phyloP scores from a whole-genome alignment of 257 asterid species.

The Ilex asprella region DNA sequence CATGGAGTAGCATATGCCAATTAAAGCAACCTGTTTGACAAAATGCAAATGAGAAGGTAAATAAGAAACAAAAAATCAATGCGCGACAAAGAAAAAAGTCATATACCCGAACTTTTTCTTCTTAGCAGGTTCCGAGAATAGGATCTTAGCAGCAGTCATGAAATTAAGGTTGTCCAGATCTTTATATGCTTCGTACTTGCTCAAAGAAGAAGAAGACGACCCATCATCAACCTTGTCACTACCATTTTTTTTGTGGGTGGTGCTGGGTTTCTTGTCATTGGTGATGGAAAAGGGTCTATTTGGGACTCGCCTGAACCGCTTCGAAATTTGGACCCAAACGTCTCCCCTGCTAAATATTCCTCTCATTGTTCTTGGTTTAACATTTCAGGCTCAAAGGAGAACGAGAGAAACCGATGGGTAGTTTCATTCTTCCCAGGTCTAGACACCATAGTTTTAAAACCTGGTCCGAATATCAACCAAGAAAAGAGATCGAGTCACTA shows the following conservation, averaged over 20 bases:
- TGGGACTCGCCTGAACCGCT: conserved; percentile 12
- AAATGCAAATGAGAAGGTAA: conserved; percentile 16
- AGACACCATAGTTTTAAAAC: no score
- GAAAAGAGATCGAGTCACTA: no score
- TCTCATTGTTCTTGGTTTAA: conserved; percentile 30
- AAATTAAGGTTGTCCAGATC: conserved; percentile 62
- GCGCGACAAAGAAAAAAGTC: background rate
- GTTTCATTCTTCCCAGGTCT: no score
- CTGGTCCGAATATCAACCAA: no score
- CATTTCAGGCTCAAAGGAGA: conserved; percentile 11
- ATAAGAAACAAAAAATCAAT: conserved; percentile 13
- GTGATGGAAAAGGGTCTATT: conserved; percentile 35
- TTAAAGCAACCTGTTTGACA: conserved; percentile 11
- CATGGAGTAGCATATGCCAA: background rate
- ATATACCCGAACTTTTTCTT: conserved; percentile 72
- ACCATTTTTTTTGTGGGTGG: conserved; percentile 15
- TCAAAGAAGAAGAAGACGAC: conserved; percentile 42
- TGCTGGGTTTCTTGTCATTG: conserved; percentile 23
- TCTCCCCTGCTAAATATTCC: conserved; percentile 25
- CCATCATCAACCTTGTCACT: conserved; percentile 18
- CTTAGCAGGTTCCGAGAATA: conserved; percentile 48
- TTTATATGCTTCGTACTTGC: conserved; percentile 46
- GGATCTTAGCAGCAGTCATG: conserved; percentile 56
- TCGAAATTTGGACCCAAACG: conserved; percentile 29
- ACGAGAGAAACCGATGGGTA: no score